Percentiles rank a stretch among this genome's conserved stretches.
Conservation (phyloP, 257 asterid species). For the Linderniella brevidens region DNA sequence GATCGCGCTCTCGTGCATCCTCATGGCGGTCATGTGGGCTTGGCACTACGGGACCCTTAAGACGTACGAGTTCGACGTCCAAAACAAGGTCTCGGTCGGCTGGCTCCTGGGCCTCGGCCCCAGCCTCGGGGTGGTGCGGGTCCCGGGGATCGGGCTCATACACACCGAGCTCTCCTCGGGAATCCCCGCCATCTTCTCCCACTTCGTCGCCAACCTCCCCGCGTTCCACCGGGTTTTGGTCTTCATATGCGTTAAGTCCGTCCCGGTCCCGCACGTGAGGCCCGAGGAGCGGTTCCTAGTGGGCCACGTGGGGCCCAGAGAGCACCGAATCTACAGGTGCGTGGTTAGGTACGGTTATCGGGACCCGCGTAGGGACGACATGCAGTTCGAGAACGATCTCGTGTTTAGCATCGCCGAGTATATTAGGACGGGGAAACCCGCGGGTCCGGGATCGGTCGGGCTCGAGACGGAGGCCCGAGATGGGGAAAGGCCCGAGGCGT, state of each 20-base stretch:
- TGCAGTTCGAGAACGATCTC: slow-evolving; percentile 53
- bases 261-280: slow-evolving; percentile 59
- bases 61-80: slow-evolving; percentile 59
- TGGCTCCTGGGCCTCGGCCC: slow-evolving; percentile 67
- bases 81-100: slow-evolving; percentile 70
- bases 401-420: slow-evolving; percentile 68
- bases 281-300: slow-evolving; percentile 65
- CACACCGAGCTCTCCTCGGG: slow-evolving; percentile 70
- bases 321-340: slow-evolving; percentile 49
- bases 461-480: background rate
- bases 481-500: too few species aligned
- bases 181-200: slow-evolving; percentile 68
- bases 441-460: background rate
- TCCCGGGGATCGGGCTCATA: slow-evolving; percentile 67
- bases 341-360: slow-evolving; percentile 74
- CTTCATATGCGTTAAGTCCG: slow-evolving; percentile 61
- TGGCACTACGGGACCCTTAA: slow-evolving; percentile 77
- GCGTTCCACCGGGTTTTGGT: slow-evolving; percentile 80
- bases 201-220: slow-evolving; percentile 67
- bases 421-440: slow-evolving; percentile 26
- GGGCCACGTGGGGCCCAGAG: slow-evolving; percentile 60
- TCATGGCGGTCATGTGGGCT: slow-evolving; percentile 51
- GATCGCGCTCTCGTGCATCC: slow-evolving; percentile 35
- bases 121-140: slow-evolving; percentile 65
- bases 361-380: slow-evolving; percentile 56